Evolutionary conservation across 139 green algal species (phyloP).

Genomic region (Asterochloris erici): DNA sequence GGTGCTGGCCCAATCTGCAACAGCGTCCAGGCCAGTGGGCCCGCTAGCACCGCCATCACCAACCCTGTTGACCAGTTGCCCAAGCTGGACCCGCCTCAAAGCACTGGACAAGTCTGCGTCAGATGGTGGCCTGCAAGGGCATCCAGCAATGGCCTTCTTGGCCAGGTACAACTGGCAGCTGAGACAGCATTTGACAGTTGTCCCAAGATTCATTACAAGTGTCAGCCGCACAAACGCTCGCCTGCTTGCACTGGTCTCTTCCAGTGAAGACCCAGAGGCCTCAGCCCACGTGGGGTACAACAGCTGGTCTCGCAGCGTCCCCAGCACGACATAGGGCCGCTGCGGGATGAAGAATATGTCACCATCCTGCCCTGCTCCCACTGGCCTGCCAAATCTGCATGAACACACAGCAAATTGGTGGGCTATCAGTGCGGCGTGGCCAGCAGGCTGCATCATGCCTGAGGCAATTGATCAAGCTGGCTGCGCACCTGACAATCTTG

Average conservation of each 20-base stretch:
- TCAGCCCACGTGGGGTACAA: conserved; percentile 78
- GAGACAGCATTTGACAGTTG: too few relatives aligned
- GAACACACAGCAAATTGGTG: background rate
- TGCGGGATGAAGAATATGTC: conserved; percentile 89
- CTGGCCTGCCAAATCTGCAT: conserved; percentile 19
- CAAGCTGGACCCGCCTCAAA: conserved; percentile 62
- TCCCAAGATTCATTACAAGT: too few relatives aligned
- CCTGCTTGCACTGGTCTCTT: background rate
- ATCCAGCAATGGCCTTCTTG: background rate
- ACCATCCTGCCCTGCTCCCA: conserved; percentile 15
- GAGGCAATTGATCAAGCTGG: too few relatives aligned
- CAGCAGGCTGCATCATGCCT: too few relatives aligned
- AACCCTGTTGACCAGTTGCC: conserved; percentile 41
- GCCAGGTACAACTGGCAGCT: background rate
- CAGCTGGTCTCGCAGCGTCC: conserved; percentile 83
- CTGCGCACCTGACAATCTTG: too few relatives aligned
- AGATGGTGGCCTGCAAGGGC: conserved; percentile 29
- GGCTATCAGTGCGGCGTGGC: background rate
- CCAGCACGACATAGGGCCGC: conserved; percentile 95
- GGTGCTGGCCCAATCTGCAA: conserved; percentile 79
- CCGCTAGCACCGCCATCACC: background rate
- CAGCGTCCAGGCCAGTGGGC: conserved; percentile 48
- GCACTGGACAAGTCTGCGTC: conserved; percentile 65
- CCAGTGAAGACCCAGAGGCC: background rate
- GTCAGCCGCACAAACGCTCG: background rate